Base-by-base conservation (phyloP, 768 basidiomycete species). In the Epithele typhae region DNA sequence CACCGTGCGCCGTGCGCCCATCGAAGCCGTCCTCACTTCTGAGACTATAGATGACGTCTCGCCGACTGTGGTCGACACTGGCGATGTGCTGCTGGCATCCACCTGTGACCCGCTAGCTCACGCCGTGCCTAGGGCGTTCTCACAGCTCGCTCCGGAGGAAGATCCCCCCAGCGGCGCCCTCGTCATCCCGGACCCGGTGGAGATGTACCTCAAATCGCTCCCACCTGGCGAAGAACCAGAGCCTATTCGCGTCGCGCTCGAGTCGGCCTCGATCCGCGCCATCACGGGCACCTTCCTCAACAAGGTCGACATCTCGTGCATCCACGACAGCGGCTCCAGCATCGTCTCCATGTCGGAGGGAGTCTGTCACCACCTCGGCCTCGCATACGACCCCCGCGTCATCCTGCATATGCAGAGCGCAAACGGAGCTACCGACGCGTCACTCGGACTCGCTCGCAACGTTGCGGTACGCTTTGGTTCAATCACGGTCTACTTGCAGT, bases 331-430 rank as follows among this genome's bases (percentile, higher is more conserved):
- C 17, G 58, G 60, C 9, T 58, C 51, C 3, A 45, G 56, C 5
- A 56, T 62, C 19, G 24, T 58, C n/a, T 42, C 55, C 0, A 62
- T 62, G 57, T 58, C 61, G 0, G 57, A 60, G 27, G 48, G 40
- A 0, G 38, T 60, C 11, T 50, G 46, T 10, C 46, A 53, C 34
- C 25, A 23, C 2, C 43, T 53, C 24, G 50, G 48, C 5, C 46
- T 58, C 18, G 37, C 43, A 3, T 54, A 40, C 43, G 47, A 57
- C 40, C 55, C 49, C 1, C 19, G 15, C 9, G n/a, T 54, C 25
- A 11, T 30, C 4, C 39, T 57, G 1, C n/a, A 44, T 4, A 53
- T 57, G 52, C 49, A 51, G 25, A 48, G 34, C 21, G 49, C 55
- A 14, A 57, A 57, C 34, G 49, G 52, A 11, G 24, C 37, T 0